A percentile compares a stretch with the other conserved stretches of the same genome.
These are phyloP conservation scores for Epicoccum nigrum DNA, from an alignment of 2,329 filamentous ascomycete species.

Conservation along the genomic window DNA sequence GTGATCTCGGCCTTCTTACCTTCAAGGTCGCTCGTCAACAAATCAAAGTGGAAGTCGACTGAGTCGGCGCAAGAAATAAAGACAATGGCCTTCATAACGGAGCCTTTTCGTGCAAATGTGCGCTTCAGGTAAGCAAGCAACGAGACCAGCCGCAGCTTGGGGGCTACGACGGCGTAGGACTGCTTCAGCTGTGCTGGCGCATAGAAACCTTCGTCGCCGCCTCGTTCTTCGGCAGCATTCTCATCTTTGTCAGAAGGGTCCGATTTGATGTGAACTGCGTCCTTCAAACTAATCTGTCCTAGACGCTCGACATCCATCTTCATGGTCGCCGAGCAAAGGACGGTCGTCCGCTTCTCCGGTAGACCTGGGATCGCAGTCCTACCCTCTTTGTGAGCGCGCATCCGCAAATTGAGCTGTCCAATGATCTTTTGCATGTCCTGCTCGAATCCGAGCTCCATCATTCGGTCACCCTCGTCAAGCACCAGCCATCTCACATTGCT, in stretches of 20 bases:
- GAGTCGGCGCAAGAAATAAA: slow-evolving; percentile 98
- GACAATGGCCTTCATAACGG: slow-evolving; percentile 94
- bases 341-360: slow-evolving; percentile 77
- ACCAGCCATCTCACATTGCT: slow-evolving; percentile 92
- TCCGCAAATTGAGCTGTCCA: slow-evolving; percentile 72
- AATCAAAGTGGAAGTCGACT: slow-evolving; percentile 93
- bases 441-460: slow-evolving; percentile 98
- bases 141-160: slow-evolving; percentile 89
- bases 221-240: slow-evolving; percentile 51
- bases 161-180: slow-evolving; percentile 82
- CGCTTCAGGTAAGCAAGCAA: slow-evolving; percentile 83
- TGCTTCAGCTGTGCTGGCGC: slow-evolving; percentile 95
- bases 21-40: slow-evolving; percentile 63
- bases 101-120: slow-evolving; percentile 84
- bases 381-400: slow-evolving; percentile 64
- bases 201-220: slow-evolving; percentile 65
- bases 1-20: slow-evolving; percentile 30
- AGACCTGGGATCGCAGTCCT: slow-evolving; percentile 68
- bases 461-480: slow-evolving; percentile 92
- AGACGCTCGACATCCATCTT: slow-evolving; percentile 96
- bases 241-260: slow-evolving; percentile 61
- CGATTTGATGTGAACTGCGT: slow-evolving; percentile 84
- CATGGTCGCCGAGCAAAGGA: slow-evolving; percentile 96
- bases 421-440: slow-evolving; percentile 91
- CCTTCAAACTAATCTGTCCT: slow-evolving; percentile 92